A percentile compares a stretch with the other conserved stretches of the same genome.
phyloP scores from a whole-genome alignment of 1,284 basidiomycete species.

The Chondrostereum purpureum region DNA sequence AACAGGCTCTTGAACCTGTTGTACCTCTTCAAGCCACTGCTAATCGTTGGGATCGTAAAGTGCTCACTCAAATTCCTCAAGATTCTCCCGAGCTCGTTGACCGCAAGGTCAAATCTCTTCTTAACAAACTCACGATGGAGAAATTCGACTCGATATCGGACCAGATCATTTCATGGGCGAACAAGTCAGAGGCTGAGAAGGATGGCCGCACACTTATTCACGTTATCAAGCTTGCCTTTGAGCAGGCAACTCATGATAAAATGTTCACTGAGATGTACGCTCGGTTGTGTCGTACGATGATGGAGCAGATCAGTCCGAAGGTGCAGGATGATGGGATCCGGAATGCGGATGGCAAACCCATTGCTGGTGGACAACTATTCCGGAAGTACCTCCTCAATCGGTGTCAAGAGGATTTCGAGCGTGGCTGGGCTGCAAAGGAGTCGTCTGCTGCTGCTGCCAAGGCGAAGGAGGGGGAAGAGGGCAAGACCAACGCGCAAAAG shows the following conservation, averaged over 20 bases:
- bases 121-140: constrained; percentile 97
- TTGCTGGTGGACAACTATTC: constrained; percentile 90
- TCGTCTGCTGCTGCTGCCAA: constrained; percentile 54
- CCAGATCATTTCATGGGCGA: constrained; percentile 92
- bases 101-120: constrained; percentile 87
- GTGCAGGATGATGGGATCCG: constrained; percentile 85
- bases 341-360: constrained; percentile 74
- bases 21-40: constrained; percentile 72
- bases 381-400: constrained; percentile 89
- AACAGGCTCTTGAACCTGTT: constrained; percentile 65
- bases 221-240: constrained; percentile 93
- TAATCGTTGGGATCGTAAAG: constrained; percentile 74
- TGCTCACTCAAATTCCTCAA: constrained; percentile 35
- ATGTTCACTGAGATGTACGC: constrained; percentile 98
- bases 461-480: too few species aligned
- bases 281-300: constrained; percentile 88
- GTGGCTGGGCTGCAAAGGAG: constrained; percentile 76
- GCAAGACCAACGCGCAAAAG: constrained; percentile 52
- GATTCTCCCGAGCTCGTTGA: constrained; percentile 83
- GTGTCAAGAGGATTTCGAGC: constrained; percentile 94
- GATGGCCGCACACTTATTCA: constrained; percentile 93
- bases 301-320: constrained; percentile 80
- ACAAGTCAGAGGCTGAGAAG: constrained; percentile 88
- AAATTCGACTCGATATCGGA: constrained; percentile 93
- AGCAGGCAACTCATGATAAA: constrained; percentile 95